Evolutionary conservation across 768 basidiomycete species (phyloP).

Genomic region (Podaxis sp.): DNA sequence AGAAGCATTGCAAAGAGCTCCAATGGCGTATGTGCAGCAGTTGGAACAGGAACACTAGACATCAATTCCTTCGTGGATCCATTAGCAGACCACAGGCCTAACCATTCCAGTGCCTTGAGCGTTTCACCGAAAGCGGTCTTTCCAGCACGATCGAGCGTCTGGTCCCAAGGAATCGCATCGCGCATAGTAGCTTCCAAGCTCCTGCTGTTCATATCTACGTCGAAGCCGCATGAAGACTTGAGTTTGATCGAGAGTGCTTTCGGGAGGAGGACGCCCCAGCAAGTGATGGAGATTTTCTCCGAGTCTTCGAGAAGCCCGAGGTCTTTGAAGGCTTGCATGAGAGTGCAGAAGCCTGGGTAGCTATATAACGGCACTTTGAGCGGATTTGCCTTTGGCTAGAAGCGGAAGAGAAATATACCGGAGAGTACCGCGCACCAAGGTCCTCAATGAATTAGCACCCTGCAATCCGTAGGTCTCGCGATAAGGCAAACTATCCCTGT

Average conservation of each 20-base stretch:
- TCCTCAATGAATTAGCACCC: constrained; percentile 40
- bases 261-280: constrained; percentile 38
- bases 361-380: constrained; percentile 33
- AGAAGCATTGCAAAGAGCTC: constrained; percentile 77
- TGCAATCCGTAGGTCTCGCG: constrained; percentile 60
- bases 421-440: constrained; percentile 83
- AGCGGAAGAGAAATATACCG: constrained; percentile 42
- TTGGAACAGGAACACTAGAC: neutral
- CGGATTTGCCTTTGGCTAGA: neutral
- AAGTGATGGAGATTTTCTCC: constrained; percentile 33
- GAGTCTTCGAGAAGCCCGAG: constrained; percentile 65
- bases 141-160: neutral
- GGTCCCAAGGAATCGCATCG: constrained; percentile 1
- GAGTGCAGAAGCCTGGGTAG: constrained; percentile 78
- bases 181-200: constrained; percentile 8
- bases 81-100: constrained; percentile 8
- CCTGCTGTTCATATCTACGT: neutral
- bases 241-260: constrained; percentile 26
- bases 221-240: constrained; percentile 1
- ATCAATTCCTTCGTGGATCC: neutral
- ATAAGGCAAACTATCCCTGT: constrained; percentile 79
- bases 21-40: constrained; percentile 44
- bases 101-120: constrained; percentile 8
- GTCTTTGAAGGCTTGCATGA: constrained; percentile 71
- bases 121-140: neutral